phyloP scores from a whole-genome alignment of 2,329 filamentous ascomycete species.

The Fusarium zealandicum region DNA sequence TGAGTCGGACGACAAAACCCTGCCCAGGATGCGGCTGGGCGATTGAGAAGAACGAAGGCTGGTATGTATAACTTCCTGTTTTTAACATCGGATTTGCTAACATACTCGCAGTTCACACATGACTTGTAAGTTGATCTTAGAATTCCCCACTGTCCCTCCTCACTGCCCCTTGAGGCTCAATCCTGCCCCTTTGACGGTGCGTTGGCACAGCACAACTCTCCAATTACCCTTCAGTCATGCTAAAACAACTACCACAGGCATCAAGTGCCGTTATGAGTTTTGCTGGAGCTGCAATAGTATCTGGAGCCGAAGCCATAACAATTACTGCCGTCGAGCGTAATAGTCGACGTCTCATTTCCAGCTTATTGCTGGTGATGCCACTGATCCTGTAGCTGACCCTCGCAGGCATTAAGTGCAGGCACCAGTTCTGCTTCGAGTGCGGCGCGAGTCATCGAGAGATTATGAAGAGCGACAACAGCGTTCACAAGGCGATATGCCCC shows the following conservation, averaged over 20 bases:
- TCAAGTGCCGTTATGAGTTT: slow-evolving; percentile 45
- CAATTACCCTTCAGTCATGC: slow-evolving; percentile 1
- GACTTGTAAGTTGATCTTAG: slow-evolving; percentile 48
- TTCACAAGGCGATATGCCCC: slow-evolving; percentile 42
- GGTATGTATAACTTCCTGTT: slow-evolving; percentile 45
- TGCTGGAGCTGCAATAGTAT: slow-evolving; percentile 45
- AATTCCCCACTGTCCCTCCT: neutral
- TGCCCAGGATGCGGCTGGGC: slow-evolving; percentile 49
- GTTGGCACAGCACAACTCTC: slow-evolving; percentile 12
- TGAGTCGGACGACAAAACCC: slow-evolving; percentile 46
- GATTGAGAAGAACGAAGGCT: slow-evolving; percentile 52
- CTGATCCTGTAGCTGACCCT: slow-evolving; percentile 24
- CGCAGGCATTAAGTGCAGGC: slow-evolving; percentile 46
- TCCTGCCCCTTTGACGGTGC: slow-evolving; percentile 18
- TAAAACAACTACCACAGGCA: slow-evolving; percentile 41
- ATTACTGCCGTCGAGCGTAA: slow-evolving; percentile 27
- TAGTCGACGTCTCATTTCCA: neutral
- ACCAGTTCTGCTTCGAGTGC: slow-evolving; percentile 50
- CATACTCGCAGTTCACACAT: slow-evolving; percentile 48
- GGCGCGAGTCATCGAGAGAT: slow-evolving; percentile 46
- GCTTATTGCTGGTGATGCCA: neutral
- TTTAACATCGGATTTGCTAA: slow-evolving; percentile 31
- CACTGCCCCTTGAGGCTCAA: slow-evolving; percentile 1
- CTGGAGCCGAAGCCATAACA: slow-evolving; percentile 36
- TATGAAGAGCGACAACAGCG: slow-evolving; percentile 44